Conservation (phyloP, 2,329 filamentous ascomycete genomes). For the Alternaria sp. region DNA sequence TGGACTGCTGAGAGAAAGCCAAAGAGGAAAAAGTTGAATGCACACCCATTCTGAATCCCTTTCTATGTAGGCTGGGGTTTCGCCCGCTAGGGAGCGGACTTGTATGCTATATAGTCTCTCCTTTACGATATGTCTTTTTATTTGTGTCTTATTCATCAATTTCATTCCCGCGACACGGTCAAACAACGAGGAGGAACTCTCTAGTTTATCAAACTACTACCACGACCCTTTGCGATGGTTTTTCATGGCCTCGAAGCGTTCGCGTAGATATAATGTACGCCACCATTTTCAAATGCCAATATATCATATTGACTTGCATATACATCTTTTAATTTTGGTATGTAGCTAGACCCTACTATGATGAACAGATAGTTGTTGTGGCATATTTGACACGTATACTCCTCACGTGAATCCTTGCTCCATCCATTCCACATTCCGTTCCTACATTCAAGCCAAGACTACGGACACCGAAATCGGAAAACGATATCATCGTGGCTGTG, state of each 20-base stretch:
- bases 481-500: background rate
- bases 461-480: background rate
- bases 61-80: constrained; percentile 6
- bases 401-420: background rate
- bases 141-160: background rate
- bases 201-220: background rate
- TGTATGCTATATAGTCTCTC: constrained; percentile 15
- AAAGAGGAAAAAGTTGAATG: constrained; percentile 14
- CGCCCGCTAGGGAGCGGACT: constrained; percentile 3
- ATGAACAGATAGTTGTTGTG: background rate
- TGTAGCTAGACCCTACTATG: background rate
- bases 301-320: background rate
- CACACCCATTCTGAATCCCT: background rate
- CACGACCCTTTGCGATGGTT: constrained; percentile 2
- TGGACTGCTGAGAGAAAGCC: constrained; percentile 4
- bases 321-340: background rate
- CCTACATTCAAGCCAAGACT: background rate
- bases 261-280: constrained; percentile 3
- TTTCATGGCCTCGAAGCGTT: constrained; percentile 3
- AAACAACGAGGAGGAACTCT: constrained; percentile 4
- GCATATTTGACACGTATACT: background rate
- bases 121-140: constrained; percentile 7
- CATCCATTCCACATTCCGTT: background rate
- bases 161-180: background rate
- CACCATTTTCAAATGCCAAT: background rate